phyloP scores from a whole-genome alignment of 1,284 basidiomycete genomes.

The Trichosporon sp. region DNA sequence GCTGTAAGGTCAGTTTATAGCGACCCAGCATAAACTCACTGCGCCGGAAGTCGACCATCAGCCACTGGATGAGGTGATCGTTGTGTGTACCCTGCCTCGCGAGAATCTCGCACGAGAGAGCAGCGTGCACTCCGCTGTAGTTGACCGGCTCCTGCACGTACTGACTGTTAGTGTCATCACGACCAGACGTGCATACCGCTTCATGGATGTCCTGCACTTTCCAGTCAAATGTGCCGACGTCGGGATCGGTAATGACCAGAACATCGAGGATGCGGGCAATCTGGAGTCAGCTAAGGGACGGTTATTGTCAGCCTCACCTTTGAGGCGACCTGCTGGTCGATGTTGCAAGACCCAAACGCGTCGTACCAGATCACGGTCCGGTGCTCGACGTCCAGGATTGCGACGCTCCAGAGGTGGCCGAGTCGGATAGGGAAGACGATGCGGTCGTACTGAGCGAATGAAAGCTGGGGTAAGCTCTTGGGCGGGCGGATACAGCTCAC shows the following conservation, averaged over 20 bases:
- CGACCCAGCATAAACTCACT: background rate
- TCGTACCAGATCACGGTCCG: background rate
- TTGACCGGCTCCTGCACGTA: background rate
- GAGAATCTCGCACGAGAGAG: background rate
- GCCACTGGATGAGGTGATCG: background rate
- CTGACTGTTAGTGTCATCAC: background rate
- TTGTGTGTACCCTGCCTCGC: background rate
- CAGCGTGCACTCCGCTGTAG: background rate
- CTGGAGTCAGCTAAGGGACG: background rate
- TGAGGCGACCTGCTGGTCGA: background rate
- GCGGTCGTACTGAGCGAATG: background rate
- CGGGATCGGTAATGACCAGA: background rate
- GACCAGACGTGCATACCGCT: background rate
- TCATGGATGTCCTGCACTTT: background rate
- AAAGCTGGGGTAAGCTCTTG: background rate
- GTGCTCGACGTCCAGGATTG: background rate
- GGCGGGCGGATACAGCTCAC: background rate
- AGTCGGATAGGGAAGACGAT: background rate
- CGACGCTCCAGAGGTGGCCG: background rate
- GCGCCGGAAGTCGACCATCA: background rate
- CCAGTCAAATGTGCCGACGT: background rate
- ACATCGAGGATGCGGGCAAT: background rate
- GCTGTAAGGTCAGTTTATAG: background rate
- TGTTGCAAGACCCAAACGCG: background rate
- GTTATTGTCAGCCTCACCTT: background rate